These are phyloP conservation scores for Psophocarpus tetragonolobus DNA, from an alignment of 306 rosid genomes.

Conservation along the genomic window DNA sequence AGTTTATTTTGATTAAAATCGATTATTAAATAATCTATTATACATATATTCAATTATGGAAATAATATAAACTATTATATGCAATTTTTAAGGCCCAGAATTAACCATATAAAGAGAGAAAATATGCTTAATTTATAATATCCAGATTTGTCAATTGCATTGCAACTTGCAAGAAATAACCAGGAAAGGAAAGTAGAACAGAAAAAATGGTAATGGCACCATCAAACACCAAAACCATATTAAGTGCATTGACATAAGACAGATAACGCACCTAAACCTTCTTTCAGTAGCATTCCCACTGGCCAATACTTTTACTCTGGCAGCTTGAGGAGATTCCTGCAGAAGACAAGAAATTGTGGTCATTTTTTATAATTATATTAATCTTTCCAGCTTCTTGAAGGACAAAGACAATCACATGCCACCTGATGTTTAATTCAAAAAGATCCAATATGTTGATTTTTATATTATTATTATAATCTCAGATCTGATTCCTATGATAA, in stretches of 20 bases:
- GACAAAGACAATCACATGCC: conserved; percentile 3
- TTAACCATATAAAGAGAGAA: background rate
- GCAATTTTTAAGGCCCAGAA: background rate
- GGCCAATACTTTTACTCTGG: conserved; percentile 97
- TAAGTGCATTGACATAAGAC: background rate
- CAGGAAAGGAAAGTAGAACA: background rate
- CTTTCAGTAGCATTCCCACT: conserved; percentile 98
- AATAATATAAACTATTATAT: background rate
- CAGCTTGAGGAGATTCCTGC: conserved; percentile 99
- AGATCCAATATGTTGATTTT: background rate
- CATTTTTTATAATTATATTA: conserved; percentile 12
- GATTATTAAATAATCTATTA: no score
- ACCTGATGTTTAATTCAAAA: conserved; percentile 2
- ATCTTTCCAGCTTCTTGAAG: background rate
- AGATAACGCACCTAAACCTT: conserved; percentile 76
- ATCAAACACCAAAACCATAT: conserved; percentile 24
- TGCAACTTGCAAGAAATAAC: background rate
- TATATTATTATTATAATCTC: background rate
- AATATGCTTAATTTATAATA: background rate
- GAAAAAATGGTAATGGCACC: background rate
- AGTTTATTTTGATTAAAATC: no score
- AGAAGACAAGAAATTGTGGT: conserved; percentile 33
- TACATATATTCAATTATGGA: no score
- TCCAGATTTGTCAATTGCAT: background rate
- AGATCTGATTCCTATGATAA: background rate